Evolutionary conservation across 2,329 filamentous ascomycete genomes (phyloP).

Genomic region (Knoxdaviesia proteae): DNA sequence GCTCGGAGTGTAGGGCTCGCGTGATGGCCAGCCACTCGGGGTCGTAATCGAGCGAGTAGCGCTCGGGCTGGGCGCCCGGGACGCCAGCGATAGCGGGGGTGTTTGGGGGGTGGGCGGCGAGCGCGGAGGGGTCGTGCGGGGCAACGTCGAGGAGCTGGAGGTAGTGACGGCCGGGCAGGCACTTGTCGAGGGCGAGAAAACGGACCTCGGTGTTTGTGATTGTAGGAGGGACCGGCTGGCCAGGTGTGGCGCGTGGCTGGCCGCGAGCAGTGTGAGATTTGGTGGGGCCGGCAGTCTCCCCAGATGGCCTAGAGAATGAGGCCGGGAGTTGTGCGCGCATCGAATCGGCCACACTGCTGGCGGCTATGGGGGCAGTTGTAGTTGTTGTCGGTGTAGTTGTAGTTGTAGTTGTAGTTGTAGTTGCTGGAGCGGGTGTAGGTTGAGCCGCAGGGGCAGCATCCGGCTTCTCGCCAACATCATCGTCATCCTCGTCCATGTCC

Average conservation of each 20-base stretch:
- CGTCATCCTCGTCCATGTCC: constrained; percentile 35
- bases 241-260: constrained; percentile 20
- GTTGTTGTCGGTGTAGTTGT: neutral
- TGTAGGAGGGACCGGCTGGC: constrained; percentile 43
- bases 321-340: constrained; percentile 57
- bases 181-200: constrained; percentile 87
- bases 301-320: constrained; percentile 28
- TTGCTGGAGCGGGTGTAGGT: neutral
- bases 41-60: constrained; percentile 57
- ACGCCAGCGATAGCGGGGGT: constrained; percentile 4
- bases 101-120: constrained; percentile 4
- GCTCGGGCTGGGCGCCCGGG: constrained; percentile 37
- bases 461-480: constrained; percentile 6
- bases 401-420: constrained; percentile 5
- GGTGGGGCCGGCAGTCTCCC: constrained; percentile 15
- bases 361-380: constrained; percentile 1
- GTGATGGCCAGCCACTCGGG: constrained; percentile 91
- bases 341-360: constrained; percentile 30
- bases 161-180: constrained; percentile 58
- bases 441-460: constrained; percentile 3
- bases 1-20: constrained; percentile 49
- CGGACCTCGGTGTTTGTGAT: constrained; percentile 64
- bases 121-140: constrained; percentile 18
- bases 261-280: constrained; percentile 3
- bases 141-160: constrained; percentile 54